Base-by-base conservation (phyloP, 2,329 filamentous ascomycete genomes). In the Xylariaceae sp. region DNA sequence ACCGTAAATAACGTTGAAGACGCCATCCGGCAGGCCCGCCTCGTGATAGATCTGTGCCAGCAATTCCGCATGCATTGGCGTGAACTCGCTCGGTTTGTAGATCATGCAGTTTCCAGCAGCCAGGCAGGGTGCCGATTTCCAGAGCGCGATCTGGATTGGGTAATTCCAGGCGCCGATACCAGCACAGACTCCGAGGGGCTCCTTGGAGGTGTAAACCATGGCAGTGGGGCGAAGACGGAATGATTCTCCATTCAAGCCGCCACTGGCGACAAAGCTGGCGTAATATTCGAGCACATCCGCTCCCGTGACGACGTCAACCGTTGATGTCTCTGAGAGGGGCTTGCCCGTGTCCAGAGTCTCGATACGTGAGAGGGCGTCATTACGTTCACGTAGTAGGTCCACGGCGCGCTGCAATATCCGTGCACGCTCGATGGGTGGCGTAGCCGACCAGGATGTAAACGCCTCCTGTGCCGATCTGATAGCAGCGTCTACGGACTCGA, bases 141-240 rank as follows among this genome's bases (percentile, higher is more conserved):
- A 95, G 1, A 95, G 79, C 7, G 90, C 90, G 66, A 95, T 95
- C 73, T 95, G 90, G 64, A 95, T 89, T 10, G 91, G 91, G 71
- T 95, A 95, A 75, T 95, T 95, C 90, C 90, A 95, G 11, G 91
- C 91, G 57, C 90, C 91, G 66, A 95, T 95, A 59, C 89, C 91
- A 11, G 84, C 91, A 72, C 90, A 95, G 11, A 94, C 90, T 30
- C 91, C 91, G 15, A 95, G 77, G 4, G 91, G 82, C 67, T 90
- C 88, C 72, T 94, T 93, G 69, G 85, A 87, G 9, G 89, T 92
- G 74, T 92, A 91, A 44, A 94, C 85, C 83, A 88, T 92, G 3
- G 90, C 90, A 66, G 90, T 87, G 54, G 86, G 80, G 45, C 91
- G 82, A 48, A 95, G 78, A 58, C 86, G 84, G 52, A 87, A 86